Evolutionary conservation across 805 yeast genomes (phyloP), one percentile per base, ranked within the genome.

Genomic region (Ogataea trehalophila): DNA sequence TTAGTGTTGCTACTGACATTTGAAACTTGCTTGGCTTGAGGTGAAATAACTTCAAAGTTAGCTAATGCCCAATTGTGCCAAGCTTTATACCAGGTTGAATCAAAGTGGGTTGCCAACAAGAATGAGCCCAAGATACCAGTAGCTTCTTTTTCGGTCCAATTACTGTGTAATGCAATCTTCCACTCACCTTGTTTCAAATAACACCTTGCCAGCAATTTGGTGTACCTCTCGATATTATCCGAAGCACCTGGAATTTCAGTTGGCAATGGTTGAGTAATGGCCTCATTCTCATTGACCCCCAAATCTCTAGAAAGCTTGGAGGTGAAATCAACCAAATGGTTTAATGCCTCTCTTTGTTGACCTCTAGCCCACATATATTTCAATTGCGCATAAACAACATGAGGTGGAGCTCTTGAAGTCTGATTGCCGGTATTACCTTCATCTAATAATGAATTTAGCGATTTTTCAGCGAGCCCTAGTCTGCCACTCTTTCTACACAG

Each of bases 21-120:
- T 37, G 54, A 37, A 20, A 57, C 20, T 45, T 58, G 57, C 29
- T 60, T 64, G 0, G 70, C 55, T 40, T 67, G 66, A 26, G 85
- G 73, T 0, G 96, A 85, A 18, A 92, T 85, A 1, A 92, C 98
- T 62, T 94, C 97, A 63, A 91, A 94, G 66, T 95, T 94, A 0
- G 98, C 97, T 61, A 95, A 73, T 0, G 99, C 99, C 99, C 99
- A 94, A 61, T 90, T 92, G 64, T 94, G 99, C 99, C 99, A 95
- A 16, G 98, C 99, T 62, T 95, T 94, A 61, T 94, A 94, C 97
- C 99, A 94, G 22, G 79, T 77, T 34, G 79, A 75, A 63, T 94
- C 97, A 66, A 94, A 92, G 63, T 91, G 97, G 0, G 99, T 92
- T 0, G 99, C 98, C 53, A 94, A 73, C 46, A 94, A 70, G 63